Percentiles rank a stretch among this genome's conserved stretches.
Evolutionary conservation across 768 basidiomycete species (phyloP).

Genomic region (Russula foetens): DNA sequence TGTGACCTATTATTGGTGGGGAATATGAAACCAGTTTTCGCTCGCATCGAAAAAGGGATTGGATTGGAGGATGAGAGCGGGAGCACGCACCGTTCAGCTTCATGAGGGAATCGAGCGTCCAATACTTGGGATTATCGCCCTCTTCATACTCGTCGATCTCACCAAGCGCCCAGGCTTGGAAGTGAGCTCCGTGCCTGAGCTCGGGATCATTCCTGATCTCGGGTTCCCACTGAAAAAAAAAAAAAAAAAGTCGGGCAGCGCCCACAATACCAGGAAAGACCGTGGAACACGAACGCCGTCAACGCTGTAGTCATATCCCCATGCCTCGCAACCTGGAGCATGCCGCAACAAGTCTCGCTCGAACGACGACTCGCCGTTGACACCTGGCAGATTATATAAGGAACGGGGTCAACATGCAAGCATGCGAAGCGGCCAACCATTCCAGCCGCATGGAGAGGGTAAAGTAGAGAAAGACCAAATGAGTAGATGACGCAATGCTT

Average conservation of each 20-base stretch:
- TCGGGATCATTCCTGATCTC: constrained; percentile 30
- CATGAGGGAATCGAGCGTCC: too few relatives aligned
- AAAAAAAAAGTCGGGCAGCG: background rate
- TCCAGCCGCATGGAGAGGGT: background rate
- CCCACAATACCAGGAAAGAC: constrained; percentile 10
- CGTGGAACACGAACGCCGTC: too few relatives aligned
- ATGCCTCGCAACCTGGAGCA: constrained; percentile 31
- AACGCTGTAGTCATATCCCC: too few relatives aligned
- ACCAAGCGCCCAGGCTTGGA: constrained; percentile 31
- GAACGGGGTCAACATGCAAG: background rate
- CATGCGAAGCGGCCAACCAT: background rate
- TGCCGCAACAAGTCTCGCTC: too few relatives aligned
- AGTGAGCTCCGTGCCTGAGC: constrained; percentile 33
- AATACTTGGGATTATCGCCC: too few relatives aligned
- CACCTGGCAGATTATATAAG: constrained; percentile 24
- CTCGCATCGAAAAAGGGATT: too few relatives aligned
- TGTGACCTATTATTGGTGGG: too few relatives aligned
- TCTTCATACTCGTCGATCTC: too few relatives aligned
- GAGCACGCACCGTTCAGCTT: too few relatives aligned
- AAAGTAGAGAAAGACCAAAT: constrained; percentile 32
- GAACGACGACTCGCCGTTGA: too few relatives aligned
- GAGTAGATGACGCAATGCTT: constrained; percentile 43
- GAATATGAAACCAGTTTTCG: too few relatives aligned
- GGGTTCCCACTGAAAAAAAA: constrained; percentile 33
- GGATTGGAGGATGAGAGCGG: too few relatives aligned